Evolutionary conservation across 805 yeast genomes (phyloP).

Genomic region (Candida anglica): DNA sequence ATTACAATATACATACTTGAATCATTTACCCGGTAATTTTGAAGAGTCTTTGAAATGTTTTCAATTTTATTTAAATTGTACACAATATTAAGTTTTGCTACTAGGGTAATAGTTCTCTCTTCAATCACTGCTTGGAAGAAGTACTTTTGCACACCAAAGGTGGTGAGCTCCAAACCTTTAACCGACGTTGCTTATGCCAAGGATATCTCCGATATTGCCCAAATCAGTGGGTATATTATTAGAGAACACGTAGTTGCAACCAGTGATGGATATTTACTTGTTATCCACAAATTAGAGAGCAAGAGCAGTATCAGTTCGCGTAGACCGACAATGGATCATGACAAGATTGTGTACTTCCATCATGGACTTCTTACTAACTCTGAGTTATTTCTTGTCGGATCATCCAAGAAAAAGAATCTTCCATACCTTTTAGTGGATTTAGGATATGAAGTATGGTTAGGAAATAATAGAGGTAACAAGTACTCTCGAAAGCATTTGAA

Average conservation of each 20-base stretch:
- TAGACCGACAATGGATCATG: background rate
- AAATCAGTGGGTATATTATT: conserved; percentile 18
- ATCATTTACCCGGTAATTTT: no score
- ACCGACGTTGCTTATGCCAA: conserved; percentile 13
- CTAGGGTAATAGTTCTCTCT: no score
- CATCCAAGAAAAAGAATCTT: conserved; percentile 16
- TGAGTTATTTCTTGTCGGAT: conserved; percentile 33
- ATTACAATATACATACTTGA: no score
- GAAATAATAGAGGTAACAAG: conserved; percentile 24
- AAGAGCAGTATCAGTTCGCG: conserved; percentile 2
- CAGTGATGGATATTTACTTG: conserved; percentile 23
- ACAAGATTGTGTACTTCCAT: conserved; percentile 33
- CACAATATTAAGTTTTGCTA: no score
- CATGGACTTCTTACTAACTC: conserved; percentile 29
- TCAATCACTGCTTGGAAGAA: no score
- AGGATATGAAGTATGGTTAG: conserved; percentile 23
- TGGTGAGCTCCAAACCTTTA: no score
- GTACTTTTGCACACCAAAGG: no score
- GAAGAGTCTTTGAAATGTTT: no score
- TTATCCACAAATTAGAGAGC: conserved; percentile 23
- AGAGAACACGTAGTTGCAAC: conserved; percentile 29
- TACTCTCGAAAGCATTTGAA: conserved; percentile 28
- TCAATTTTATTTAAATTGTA: no score
- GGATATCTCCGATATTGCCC: conserved; percentile 21
- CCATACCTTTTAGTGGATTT: conserved; percentile 17